Conservation (phyloP, 768 basidiomycete species). For the Mycena capillaripes region DNA sequence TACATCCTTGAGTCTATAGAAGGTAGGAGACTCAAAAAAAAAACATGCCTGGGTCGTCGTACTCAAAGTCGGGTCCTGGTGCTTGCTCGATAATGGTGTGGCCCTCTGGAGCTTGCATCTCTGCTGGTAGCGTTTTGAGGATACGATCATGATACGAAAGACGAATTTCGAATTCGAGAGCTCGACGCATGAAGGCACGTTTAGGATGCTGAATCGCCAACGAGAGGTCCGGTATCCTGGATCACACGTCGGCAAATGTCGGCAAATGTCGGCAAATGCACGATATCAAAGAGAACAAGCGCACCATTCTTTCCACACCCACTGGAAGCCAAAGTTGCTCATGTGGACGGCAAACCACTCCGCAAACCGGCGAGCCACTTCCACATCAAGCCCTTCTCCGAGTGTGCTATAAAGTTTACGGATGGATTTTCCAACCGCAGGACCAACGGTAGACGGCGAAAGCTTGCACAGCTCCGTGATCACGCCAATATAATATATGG, state of each 20-base stretch:
- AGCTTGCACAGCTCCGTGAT: constrained; percentile 96
- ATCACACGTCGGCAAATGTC: not conserved
- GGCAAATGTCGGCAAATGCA: not conserved
- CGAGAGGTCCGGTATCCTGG: constrained; percentile 88
- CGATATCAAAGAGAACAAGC: not conserved
- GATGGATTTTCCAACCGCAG: constrained; percentile 96
- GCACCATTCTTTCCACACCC: constrained; percentile 99
- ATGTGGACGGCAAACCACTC: constrained; percentile 98
- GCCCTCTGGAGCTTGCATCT: constrained; percentile 78
- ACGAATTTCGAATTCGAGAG: constrained; percentile 91
- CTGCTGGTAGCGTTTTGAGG: constrained; percentile 86
- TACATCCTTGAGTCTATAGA: constrained; percentile 19
- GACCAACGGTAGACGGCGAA: constrained; percentile 93
- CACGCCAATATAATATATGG: constrained; percentile 88
- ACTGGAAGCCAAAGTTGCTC: constrained; percentile 97
- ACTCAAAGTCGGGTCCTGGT: constrained; percentile 86
- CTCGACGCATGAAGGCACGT: constrained; percentile 87
- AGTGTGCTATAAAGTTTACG: constrained; percentile 85
- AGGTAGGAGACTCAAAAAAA: not conserved
- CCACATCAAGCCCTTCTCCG: constrained; percentile 91
- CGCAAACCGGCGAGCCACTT: constrained; percentile 83
- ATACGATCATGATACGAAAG: constrained; percentile 95
- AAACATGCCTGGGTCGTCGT: constrained; percentile 80
- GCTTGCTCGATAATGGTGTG: constrained; percentile 76
- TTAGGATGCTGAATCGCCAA: constrained; percentile 86